Evolutionary conservation across 768 basidiomycete genomes (phyloP).

Genomic region (Macrolepiota fuliginosa): DNA sequence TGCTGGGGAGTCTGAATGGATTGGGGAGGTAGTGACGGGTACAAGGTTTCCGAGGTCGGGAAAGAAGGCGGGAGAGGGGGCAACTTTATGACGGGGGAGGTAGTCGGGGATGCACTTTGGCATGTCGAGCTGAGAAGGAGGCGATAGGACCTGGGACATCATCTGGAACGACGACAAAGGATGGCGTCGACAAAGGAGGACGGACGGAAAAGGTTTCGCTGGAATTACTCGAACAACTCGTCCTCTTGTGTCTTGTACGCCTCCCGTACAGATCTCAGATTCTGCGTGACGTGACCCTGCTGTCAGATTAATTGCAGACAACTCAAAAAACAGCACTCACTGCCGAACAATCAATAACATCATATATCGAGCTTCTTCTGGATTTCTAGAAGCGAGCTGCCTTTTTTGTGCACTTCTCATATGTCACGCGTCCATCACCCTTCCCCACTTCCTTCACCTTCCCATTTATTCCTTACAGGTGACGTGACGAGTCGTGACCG

Average conservation of each 20-base stretch:
- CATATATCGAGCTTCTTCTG: constrained; percentile 26
- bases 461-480: constrained; percentile 10
- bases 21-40: constrained; percentile 21
- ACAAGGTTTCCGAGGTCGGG: constrained; percentile 22
- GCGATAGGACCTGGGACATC: constrained; percentile 25
- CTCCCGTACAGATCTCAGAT: constrained; percentile 27
- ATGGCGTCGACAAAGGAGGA: not conserved
- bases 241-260: constrained; percentile 15
- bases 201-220: constrained; percentile 2
- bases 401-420: constrained; percentile 9
- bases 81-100: constrained; percentile 9
- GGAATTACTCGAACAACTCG: constrained; percentile 7
- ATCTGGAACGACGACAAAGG: constrained; percentile 13
- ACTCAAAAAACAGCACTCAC: constrained; percentile 16
- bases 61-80: constrained; percentile 19
- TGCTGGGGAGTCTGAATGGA: constrained; percentile 25
- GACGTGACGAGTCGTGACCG: constrained; percentile 14
- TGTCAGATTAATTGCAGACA: constrained; percentile 21
- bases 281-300: constrained; percentile 29
- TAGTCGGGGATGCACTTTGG: constrained; percentile 18
- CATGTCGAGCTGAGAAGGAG: constrained; percentile 20
- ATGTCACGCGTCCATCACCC: constrained; percentile 11
- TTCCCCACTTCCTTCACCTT: constrained; percentile 13
- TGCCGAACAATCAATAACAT: constrained; percentile 31
- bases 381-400: constrained; percentile 28